Conservation (phyloP, 495 filamentous ascomycete species). For the Bryoglossum gracile region DNA sequence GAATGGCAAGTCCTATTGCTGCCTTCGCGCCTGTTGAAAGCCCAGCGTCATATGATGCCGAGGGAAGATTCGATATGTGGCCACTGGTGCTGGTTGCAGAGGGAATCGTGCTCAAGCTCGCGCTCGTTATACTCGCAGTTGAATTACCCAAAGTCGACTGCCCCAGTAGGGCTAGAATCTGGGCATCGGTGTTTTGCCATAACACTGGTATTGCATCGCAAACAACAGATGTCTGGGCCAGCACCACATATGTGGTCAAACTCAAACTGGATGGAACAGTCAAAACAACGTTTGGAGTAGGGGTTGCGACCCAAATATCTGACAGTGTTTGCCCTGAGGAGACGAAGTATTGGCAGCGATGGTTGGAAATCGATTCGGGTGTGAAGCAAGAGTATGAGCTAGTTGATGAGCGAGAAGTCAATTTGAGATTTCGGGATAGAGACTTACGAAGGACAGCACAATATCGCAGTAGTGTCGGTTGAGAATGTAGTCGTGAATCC, state of each 20-base stretch:
- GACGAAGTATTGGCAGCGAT: conserved; percentile 4
- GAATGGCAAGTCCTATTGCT: conserved; percentile 14
- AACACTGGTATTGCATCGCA: conserved; percentile 13
- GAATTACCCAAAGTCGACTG: not conserved
- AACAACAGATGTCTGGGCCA: not conserved
- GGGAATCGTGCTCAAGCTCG: not conserved
- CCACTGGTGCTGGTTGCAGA: not conserved
- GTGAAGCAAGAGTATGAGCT: no score
- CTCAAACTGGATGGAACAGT: not conserved
- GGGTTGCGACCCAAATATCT: conserved; percentile 3
- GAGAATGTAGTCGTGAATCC: conserved; percentile 5
- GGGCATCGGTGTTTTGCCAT: conserved; percentile 13
- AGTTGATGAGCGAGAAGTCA: no score
- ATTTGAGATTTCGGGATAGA: no score
- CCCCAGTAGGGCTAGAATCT: conserved; percentile 9
- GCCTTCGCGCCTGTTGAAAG: conserved; percentile 10
- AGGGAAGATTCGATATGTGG: not conserved
- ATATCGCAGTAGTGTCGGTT: conserved; percentile 2
- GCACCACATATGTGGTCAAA: conserved; percentile 1
- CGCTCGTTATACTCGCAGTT: not conserved
- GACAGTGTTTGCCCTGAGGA: conserved; percentile 4
- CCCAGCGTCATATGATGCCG: not conserved
- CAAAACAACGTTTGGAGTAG: conserved; percentile 1
- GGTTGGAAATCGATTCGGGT: no score
- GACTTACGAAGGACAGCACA: conserved; percentile 19